Percentiles rank a stretch among this genome's conserved stretches.
Evolutionary conservation across 176 grass and related monocot genomes (phyloP).

Genomic region (Dendrocalamus sinicus): DNA sequence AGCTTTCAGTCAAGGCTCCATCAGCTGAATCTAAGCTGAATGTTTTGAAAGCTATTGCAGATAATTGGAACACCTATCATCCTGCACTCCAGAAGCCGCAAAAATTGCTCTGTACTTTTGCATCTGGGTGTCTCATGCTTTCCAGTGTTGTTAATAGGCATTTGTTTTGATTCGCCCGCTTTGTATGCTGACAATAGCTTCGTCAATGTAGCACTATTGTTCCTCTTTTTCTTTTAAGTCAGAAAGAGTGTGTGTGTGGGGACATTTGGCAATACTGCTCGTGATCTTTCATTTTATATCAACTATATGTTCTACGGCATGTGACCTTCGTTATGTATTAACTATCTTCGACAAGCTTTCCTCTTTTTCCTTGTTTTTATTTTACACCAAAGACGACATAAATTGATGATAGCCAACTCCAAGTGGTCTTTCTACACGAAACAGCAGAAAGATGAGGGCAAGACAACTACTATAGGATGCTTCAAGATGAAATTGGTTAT

Average conservation of each 20-base stretch:
- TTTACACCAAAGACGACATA: background rate
- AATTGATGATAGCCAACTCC: background rate
- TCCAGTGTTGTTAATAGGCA: background rate
- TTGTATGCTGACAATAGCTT: background rate
- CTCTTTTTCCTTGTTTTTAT: background rate
- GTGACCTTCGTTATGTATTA: background rate
- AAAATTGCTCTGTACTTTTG: too few species aligned
- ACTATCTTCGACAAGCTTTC: background rate
- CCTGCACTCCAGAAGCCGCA: background rate
- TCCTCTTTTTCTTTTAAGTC: too few species aligned
- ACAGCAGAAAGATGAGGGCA: too few species aligned
- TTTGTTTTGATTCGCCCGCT: background rate
- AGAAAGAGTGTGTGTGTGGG: too few species aligned
- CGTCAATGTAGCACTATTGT: background rate
- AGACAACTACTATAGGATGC: too few species aligned
- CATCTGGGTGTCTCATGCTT: background rate
- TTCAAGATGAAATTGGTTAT: background rate
- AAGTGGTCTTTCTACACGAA: too few species aligned
- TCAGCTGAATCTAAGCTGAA: constrained; percentile 81
- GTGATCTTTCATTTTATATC: too few species aligned
- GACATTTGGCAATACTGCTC: background rate
- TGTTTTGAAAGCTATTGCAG: constrained; percentile 77
- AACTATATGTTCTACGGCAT: too few species aligned
- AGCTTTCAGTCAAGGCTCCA: constrained; percentile 86
- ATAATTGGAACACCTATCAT: background rate